Base-by-base conservation (phyloP, 306 rosid genomes). In the Styphnolobium japonicum region DNA sequence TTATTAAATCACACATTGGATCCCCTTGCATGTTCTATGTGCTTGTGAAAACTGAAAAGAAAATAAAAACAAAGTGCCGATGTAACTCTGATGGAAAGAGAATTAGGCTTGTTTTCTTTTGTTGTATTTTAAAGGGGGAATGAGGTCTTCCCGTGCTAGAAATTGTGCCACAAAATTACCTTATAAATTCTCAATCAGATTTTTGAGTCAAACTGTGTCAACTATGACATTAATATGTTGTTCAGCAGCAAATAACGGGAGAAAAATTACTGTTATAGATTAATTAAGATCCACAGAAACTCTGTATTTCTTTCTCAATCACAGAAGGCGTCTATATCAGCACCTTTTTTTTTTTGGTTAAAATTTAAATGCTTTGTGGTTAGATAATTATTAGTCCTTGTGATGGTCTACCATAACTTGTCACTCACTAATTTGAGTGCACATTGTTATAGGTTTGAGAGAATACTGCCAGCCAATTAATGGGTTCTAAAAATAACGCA, bases 401-500 rank as follows among this genome's bases (percentile, higher is more conserved):
- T 70, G 53, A 66, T 51, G 71, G 22, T 77, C 12, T 57, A 27
- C 45, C 19, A n/a, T 39, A 75, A 71, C 51, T 34, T 39, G 67
- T 53, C 6, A 48, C 53, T 76, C 46, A 60, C 72, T 82, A 49
- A 68, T 62, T 53, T 87, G 56, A 18, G 27, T 53, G 46, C 6
- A 5, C 36, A 55, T 14, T 75, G 23, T 39, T 33, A 29, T 51
- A 85, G 88, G 78, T 78, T 27, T 51, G 73, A 51, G 53, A 76
- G 81, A 69, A 39, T 64, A 68, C 45, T 66, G 7, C 5, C 21
- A 36, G 31, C 61, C 82, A 56, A 31, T 84, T 72, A 64, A 96
- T 93, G 99, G 98, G 86, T 67, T 84, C 94, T 31, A 96, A 91
- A 84, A 83, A 78, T 61, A 82, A 80, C 57, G 19, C 85, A 57